Evolutionary conservation across 768 basidiomycete genomes (phyloP).

Genomic region (Mycena chlorophos): DNA sequence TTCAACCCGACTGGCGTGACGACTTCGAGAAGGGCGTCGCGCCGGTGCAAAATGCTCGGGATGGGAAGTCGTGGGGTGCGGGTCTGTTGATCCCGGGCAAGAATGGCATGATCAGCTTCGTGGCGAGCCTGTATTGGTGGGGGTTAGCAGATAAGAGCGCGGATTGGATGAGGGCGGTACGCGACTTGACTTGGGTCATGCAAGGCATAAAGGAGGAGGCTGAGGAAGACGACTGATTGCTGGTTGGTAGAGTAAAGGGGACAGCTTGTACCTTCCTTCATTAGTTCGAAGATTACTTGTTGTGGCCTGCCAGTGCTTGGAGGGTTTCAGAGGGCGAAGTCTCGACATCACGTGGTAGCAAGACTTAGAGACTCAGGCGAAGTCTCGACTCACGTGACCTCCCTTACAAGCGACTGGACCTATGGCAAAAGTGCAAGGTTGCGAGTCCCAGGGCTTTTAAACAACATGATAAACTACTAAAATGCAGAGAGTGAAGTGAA

Average conservation of each 20-base stretch:
- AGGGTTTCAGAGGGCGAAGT: no score
- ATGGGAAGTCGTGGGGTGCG: not conserved
- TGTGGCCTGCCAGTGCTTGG: not conserved
- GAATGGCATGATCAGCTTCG: conserved; percentile 1
- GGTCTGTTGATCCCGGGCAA: not conserved
- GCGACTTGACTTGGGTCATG: not conserved
- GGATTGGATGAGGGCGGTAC: not conserved
- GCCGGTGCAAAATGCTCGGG: not conserved
- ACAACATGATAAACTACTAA: no score
- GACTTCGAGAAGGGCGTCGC: not conserved
- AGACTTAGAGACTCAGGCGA: no score
- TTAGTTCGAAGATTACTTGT: not conserved
- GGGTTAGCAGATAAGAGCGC: not conserved
- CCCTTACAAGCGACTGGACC: no score
- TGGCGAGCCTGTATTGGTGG: conserved; percentile 6
- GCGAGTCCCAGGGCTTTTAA: no score
- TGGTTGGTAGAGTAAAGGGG: not conserved
- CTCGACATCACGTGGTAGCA: no score
- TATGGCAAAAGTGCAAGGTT: no score
- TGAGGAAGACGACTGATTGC: not conserved
- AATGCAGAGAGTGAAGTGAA: no score
- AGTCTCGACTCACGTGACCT: no score
- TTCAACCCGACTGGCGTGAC: not conserved
- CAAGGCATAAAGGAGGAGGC: not conserved
- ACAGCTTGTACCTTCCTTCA: not conserved